Percentiles rank a stretch among this genome's conserved stretches.
phyloP scores from a whole-genome alignment of 352 stramenopile genomes.

The Pythium graminicola region DNA sequence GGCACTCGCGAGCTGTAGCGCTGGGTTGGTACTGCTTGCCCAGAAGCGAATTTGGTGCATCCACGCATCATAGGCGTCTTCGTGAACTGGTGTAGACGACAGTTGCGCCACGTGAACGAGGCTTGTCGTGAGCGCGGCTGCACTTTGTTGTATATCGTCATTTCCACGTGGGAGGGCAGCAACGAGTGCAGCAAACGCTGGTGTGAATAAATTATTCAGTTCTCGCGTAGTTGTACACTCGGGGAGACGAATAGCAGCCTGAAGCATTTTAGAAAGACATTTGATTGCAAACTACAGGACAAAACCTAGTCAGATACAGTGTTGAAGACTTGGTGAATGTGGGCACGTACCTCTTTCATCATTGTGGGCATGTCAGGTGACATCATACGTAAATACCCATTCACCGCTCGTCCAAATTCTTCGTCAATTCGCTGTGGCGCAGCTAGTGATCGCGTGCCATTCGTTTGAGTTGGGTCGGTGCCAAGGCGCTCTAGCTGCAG shows the following conservation, averaged over 20 bases:
- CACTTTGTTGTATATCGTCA: conserved; percentile 33
- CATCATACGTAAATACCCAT: conserved; percentile 36
- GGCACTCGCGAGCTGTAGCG: conserved; percentile 37
- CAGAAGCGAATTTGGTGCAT: conserved; percentile 54
- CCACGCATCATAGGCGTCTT: conserved; percentile 51
- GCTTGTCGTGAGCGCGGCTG: conserved; percentile 37
- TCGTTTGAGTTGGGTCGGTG: background rate
- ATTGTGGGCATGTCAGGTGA: conserved; percentile 48
- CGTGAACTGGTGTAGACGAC: conserved; percentile 24
- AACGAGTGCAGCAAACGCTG: conserved; percentile 31
- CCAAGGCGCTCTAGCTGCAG: conserved; percentile 27
- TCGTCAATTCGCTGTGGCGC: conserved; percentile 5
- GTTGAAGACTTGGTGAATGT: background rate
- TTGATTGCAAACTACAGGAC: conserved; percentile 16
- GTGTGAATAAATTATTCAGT: conserved; percentile 32
- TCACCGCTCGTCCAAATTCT: background rate
- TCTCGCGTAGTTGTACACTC: conserved; percentile 16
- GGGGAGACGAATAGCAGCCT: conserved; percentile 22
- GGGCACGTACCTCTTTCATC: conserved; percentile 31
- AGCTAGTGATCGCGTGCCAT: background rate
- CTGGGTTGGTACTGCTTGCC: conserved; percentile 10
- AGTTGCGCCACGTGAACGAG: conserved; percentile 42
- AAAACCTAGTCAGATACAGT: background rate
- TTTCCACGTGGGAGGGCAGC: conserved; percentile 34
- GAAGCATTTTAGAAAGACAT: conserved; percentile 23